Base-by-base conservation (phyloP, 805 yeast species). In the Yarrowia hollandica region DNA sequence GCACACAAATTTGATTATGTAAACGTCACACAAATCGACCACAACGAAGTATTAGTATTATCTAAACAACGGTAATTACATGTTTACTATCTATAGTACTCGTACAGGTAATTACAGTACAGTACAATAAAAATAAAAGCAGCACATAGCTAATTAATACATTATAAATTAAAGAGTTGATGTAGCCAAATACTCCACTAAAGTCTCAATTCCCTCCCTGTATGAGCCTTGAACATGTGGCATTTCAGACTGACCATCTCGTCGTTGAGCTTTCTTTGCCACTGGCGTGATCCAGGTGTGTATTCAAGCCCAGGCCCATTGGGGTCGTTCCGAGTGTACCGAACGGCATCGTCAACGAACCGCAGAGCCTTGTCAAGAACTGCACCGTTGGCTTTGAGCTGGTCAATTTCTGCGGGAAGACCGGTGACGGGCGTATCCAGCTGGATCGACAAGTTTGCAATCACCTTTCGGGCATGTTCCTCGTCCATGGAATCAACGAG, bases 401-500 rank as follows among this genome's bases (percentile, higher is more conserved):
- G 31, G 34, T 55, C 60, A 15, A 54, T 21, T 15, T 28, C 22
- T 6, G 12, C 7, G n/a, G 56, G 60, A 10, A 42, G 42, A 9
- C 7, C n/a, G n/a, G 58, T 52, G 35, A 52, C 44, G 5, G 58
- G 58, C 22, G 12, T 19, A 11, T 38, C 35, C 4, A 52, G 22
- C 15, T 26, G 58, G 7, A 23, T 22, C 4, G 58, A 35, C 34
- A 52, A 7, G 23, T 16, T 52, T 19, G 26, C 18, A 2, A 52
- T 44, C 25, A 52, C 26, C 34, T n/a, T 35, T 15, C 35, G 58
- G 8, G 38, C 42, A 25, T 28, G 39, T 28, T 35, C 58, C 15
- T 25, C 14, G 3, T 22, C 26, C 58, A 52, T 52, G 23, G 25
- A 12, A 15, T 23, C 35, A 18, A 52, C 23, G 10, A 52, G 35